Evolutionary conservation across 371 early-diverging fungal genomes (phyloP), one percentile per base, ranked within the genome.

Genomic region (Massospora cicadina): DNA sequence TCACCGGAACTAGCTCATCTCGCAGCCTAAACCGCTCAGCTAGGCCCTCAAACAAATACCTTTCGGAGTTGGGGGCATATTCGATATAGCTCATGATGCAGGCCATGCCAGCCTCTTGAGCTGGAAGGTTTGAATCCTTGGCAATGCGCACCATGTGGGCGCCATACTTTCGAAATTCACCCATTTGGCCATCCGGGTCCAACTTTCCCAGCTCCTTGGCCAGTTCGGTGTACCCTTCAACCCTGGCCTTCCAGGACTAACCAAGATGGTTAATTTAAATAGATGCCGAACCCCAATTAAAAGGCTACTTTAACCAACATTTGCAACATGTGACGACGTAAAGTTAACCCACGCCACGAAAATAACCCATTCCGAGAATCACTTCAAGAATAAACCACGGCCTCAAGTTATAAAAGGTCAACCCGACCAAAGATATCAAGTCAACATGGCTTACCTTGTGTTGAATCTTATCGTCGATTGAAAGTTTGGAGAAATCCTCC

Each of bases 191-290:
- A 56, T 77, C 77, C 21, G 80, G 76, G 59, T 80, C 81, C 58
- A 82, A 77, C 56, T 73, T 80, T 33, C 74, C 74, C 60, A 93
- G 84, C 54, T 81, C 66, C 60, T 83, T 81, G 24, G 82, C 77
- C 28, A 93, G 76, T 64, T 91, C 90, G 43, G 85, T 86, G 74
- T 91, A 97, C 17, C 88, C 97, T 26, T 77, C 80, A 58, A 86
- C 76, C 66, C 97, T 86, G 27, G 91, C 97, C 72, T 97, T 95
- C 97, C 97, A 97, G 53, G 81, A 72, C 94, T 94, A 71, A 29
- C 33, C 3, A 32, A 30, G 24, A 62, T 60, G 31, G 1, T 29
- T 7, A 2, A 64, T 31, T 33, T 29, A 24, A 21, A 29, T 54
- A 33, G 28, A 23, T 30, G 26, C 21, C 5, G 21, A 56, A 21